Conservation (phyloP, 768 basidiomycete species). For the Pleurotus cornucopiae region DNA sequence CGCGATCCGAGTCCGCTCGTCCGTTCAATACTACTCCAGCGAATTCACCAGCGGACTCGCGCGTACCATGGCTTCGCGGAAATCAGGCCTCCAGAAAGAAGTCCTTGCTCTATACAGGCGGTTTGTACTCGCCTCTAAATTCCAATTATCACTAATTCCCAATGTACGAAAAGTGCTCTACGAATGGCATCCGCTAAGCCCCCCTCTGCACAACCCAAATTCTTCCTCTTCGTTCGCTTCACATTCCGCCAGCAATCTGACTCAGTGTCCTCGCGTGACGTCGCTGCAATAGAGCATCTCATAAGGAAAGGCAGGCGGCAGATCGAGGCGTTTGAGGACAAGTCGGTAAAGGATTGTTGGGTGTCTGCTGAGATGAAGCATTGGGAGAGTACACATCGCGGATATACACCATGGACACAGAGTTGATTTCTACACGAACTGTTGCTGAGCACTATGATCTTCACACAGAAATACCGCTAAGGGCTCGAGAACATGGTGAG, state of each 20-base stretch:
- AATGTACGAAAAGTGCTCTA: conserved; percentile 48
- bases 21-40: no score
- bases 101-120: conserved; percentile 47
- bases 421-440: not conserved
- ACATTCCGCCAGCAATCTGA: conserved; percentile 63
- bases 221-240: conserved; percentile 64
- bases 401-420: conserved; percentile 2
- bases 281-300: conserved; percentile 71
- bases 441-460: no score
- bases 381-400: conserved; percentile 37
- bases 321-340: conserved; percentile 64
- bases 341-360: conserved; percentile 68
- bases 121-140: conserved; percentile 18
- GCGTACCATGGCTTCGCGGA: conserved; percentile 19
- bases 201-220: conserved; percentile 51
- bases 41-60: not conserved
- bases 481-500: no score
- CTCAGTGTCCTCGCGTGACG: conserved; percentile 58
- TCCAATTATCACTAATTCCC: not conserved
- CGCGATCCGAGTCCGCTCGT: no score
- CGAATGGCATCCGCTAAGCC: conserved; percentile 75
- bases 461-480: no score
- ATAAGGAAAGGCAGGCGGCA: conserved; percentile 66
- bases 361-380: conserved; percentile 66
- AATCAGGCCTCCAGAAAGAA: conserved; percentile 47